phyloP scores from a whole-genome alignment of 257 asterid species.

The Salvia miltiorrhiza region DNA sequence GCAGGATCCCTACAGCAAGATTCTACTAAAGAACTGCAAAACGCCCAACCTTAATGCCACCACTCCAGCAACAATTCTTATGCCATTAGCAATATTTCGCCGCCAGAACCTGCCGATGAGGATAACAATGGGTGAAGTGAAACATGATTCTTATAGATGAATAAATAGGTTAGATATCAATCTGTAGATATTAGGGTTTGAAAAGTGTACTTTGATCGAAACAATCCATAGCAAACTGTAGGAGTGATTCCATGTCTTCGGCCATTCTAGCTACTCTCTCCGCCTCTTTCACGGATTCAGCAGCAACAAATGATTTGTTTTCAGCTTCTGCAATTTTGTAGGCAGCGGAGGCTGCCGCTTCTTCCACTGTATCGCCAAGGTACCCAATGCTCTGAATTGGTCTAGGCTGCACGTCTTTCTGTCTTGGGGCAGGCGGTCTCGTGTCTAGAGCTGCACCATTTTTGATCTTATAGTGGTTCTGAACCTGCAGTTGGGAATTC shows the following conservation, averaged over 20 bases:
- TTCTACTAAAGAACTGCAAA: neutral
- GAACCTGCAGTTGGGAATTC: slow-evolving; percentile 42
- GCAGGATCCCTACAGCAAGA: neutral
- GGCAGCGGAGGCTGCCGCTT: slow-evolving; percentile 58
- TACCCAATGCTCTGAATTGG: slow-evolving; percentile 40
- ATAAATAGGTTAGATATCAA: neutral
- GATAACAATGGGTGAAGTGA: neutral
- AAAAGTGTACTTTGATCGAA: slow-evolving; percentile 47
- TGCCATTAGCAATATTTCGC: slow-evolving; percentile 44
- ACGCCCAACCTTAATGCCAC: neutral
- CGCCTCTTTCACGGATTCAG: slow-evolving; percentile 76
- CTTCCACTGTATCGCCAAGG: slow-evolving; percentile 59
- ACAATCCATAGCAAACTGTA: slow-evolving; percentile 58
- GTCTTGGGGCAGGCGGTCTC: slow-evolving; percentile 30
- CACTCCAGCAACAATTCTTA: slow-evolving; percentile 17
- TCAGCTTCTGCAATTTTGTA: slow-evolving; percentile 71
- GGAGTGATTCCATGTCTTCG: slow-evolving; percentile 61
- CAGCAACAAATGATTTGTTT: slow-evolving; percentile 68
- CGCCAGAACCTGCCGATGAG: slow-evolving; percentile 46
- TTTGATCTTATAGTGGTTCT: slow-evolving; percentile 56
- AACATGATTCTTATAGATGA: neutral
- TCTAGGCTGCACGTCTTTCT: slow-evolving; percentile 35
- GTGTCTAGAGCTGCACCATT: slow-evolving; percentile 27
- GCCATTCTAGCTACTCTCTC: slow-evolving; percentile 69
- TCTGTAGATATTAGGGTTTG: neutral